phyloP scores from a whole-genome alignment of 2,329 filamentous ascomycete species.

The Plectosphaerella cucumerina region DNA sequence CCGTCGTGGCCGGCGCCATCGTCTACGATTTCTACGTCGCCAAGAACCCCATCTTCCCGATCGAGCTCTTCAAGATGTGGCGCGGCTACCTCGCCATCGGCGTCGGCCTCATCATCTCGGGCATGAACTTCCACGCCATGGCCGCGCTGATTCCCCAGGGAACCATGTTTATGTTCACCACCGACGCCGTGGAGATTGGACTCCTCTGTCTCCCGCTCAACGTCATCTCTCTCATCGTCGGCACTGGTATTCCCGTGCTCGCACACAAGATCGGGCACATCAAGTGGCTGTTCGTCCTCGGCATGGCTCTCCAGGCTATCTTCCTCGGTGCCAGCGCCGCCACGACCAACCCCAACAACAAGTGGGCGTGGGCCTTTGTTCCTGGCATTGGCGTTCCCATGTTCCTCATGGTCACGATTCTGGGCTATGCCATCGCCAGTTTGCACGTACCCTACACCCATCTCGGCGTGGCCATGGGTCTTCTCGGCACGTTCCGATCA shows the following conservation, averaged over 20 bases:
- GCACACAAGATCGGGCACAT: slow-evolving; percentile 25
- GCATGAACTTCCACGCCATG: slow-evolving; percentile 23
- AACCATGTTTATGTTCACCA: slow-evolving; percentile 25
- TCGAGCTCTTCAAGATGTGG: slow-evolving; percentile 20
- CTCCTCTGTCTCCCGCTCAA: slow-evolving; percentile 6
- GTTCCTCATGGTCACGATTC: slow-evolving; percentile 25
- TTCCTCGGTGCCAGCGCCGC: slow-evolving; percentile 22
- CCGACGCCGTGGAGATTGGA: slow-evolving; percentile 21
- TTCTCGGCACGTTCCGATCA: slow-evolving; percentile 24
- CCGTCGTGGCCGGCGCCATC: slow-evolving; percentile 13
- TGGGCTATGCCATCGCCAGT: slow-evolving; percentile 22
- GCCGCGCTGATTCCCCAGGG: slow-evolving; percentile 21
- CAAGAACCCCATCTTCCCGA: slow-evolving; percentile 18
- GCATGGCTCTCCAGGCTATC: slow-evolving; percentile 21
- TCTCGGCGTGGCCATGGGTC: slow-evolving; percentile 22
- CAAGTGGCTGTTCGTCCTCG: slow-evolving; percentile 22
- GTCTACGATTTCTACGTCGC: slow-evolving; percentile 17
- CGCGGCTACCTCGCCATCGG: slow-evolving; percentile 23
- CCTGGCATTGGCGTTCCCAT: slow-evolving; percentile 24
- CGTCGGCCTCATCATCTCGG: slow-evolving; percentile 23
- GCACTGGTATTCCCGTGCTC: slow-evolving; percentile 19
- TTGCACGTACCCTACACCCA: slow-evolving; percentile 24
- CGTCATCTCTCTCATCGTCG: slow-evolving; percentile 6
- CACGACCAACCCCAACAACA: slow-evolving; percentile 19
- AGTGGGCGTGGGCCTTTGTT: slow-evolving; percentile 22